Evolutionary conservation across 371 early-diverging fungal genomes (phyloP).

Genomic region (Dinochytrium kinnereticum): DNA sequence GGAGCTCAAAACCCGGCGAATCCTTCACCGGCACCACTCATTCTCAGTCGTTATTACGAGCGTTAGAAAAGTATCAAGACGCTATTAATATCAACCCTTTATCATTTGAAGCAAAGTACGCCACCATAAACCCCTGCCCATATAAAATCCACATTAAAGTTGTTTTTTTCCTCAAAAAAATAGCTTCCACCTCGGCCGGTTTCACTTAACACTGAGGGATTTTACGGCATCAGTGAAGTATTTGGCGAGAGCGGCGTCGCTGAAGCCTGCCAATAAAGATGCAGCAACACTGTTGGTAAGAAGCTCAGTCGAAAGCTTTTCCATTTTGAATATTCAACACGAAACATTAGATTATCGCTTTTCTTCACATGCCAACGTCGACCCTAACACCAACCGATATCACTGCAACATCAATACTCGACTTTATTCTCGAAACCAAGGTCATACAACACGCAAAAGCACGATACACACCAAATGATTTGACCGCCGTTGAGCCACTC

Average conservation of each 20-base stretch:
- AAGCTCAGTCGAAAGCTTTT: too few species aligned
- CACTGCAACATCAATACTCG: too few species aligned
- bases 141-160: neutral
- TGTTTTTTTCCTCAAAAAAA: neutral
- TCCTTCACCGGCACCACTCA: neutral
- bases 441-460: too few species aligned
- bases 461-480: too few species aligned
- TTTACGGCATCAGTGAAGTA: slow-evolving; percentile 19
- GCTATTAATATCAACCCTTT: slow-evolving; percentile 27
- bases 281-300: slow-evolving; percentile 24
- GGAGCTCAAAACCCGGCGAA: neutral
- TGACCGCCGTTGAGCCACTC: neutral
- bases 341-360: neutral
- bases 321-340: too few species aligned
- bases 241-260: slow-evolving; percentile 24
- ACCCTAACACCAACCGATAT: neutral
- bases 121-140: too few species aligned
- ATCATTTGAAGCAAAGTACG: slow-evolving; percentile 23
- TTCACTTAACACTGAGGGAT: slow-evolving; percentile 13
- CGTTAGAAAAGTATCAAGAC: slow-evolving; percentile 37
- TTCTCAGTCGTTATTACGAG: slow-evolving; percentile 4
- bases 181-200: slow-evolving; percentile 31
- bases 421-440: too few species aligned
- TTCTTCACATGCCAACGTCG: neutral
- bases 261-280: slow-evolving; percentile 21